Base-by-base conservation (phyloP, 2,329 filamentous ascomycete genomes). In the Tolypocladium nubicola region DNA sequence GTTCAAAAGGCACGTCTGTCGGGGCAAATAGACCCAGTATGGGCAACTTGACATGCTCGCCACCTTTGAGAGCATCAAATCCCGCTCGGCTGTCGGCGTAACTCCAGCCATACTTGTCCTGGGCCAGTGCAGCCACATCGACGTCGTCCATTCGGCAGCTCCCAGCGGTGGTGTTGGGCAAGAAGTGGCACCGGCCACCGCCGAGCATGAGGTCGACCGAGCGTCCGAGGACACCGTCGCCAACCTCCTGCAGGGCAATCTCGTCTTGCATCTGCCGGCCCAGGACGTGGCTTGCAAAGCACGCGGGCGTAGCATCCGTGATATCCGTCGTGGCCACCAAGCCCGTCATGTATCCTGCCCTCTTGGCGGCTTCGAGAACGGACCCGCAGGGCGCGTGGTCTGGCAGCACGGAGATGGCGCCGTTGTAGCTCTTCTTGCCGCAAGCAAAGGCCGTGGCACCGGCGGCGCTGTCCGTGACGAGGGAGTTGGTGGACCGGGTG, bases 391-490 rank as follows among this genome's bases (percentile, higher is more conserved):
- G 90, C 37, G 84, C 84, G 63, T 88, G 84, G 71, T 95, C 87
- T 0, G 92, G 92, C 19, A 95, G 79, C 56, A 96, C 88, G 11
- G 90, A 89, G 64, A 99, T 97, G 63, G 94, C 94, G 53, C 91
- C 91, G 68, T 99, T 99, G 76, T 99, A 99, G 71, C 87, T 96
- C 82, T 99, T 99, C 68, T 80, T 75, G 23, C 85, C 93, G 67
- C 94, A 99, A 3, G 90, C 91, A 71, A 99, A 99, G 1, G 94
- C 94, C 0, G 94, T 99, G 3, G 94, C 94, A 41, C 94, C 94
- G n/a, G 94, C 94, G 6, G 94, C 94, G 59, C 89, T 96, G 73
- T 99, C 94, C 1, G 94, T 99, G 55, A 99, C 88, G 60, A 97
- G 77, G 58, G 87, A 93, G 67, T 82, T 90, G 63, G 84, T 86